Evolutionary conservation across 352 stramenopile species (phyloP).

Genomic region (Phytophthora megakarya): DNA sequence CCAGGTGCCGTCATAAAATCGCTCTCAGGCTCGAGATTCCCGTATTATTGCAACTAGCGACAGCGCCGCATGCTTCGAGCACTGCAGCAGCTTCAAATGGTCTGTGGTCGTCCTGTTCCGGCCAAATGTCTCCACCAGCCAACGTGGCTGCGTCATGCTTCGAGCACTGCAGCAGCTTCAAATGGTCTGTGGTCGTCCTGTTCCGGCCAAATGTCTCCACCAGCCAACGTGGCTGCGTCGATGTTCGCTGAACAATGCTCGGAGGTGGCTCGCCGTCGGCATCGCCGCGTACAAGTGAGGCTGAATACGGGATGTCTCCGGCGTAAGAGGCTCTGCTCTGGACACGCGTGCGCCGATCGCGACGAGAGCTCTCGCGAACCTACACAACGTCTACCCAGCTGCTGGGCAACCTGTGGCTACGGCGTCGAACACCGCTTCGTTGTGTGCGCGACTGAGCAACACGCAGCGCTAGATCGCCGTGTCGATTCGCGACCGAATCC

Average conservation of each 20-base stretch:
- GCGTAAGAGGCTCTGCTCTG: conserved; percentile 1
- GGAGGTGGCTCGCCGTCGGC: neutral
- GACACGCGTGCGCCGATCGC: conserved; percentile 18
- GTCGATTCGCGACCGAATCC: conserved; percentile 25
- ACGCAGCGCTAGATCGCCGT: conserved; percentile 1
- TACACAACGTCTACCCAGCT: conserved; percentile 35
- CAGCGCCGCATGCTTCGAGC: neutral
- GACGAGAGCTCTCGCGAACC: conserved; percentile 33
- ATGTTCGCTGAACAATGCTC: neutral
- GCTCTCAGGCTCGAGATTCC: neutral
- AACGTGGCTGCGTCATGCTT: too few species aligned
- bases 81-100: neutral
- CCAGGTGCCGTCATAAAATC: conserved; percentile 18
- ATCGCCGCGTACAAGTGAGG: neutral
- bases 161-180: neutral
- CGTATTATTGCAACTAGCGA: conserved; percentile 13
- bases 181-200: neutral
- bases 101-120: neutral
- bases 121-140: too few species aligned
- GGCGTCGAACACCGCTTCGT: conserved; percentile 21
- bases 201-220: too few species aligned
- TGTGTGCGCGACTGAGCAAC: conserved; percentile 38
- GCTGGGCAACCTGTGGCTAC: conserved; percentile 26
- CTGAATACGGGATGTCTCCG: conserved; percentile 1
- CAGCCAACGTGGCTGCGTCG: neutral